Percentiles rank a stretch among this genome's conserved stretches.
Conservation (phyloP, 306 rosid genomes). For the Heteromeles arbutifolia region DNA sequence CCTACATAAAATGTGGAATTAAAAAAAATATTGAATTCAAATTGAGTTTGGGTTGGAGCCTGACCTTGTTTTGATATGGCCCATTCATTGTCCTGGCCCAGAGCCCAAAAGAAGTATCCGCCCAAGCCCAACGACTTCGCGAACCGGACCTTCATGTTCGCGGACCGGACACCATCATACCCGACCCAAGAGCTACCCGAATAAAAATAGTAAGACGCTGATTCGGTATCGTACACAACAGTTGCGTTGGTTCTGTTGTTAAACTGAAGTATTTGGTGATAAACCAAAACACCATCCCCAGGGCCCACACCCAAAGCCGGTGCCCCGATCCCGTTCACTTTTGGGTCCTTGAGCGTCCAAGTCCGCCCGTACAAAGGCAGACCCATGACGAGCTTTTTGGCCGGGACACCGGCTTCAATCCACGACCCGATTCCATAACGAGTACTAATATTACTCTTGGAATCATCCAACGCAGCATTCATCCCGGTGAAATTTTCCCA, state of each 20-base stretch:
- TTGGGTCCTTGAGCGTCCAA: constrained; percentile 47
- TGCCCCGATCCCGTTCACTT: constrained; percentile 38
- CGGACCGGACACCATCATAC: constrained; percentile 58
- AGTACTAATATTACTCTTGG: constrained; percentile 38
- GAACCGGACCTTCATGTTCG: constrained; percentile 36
- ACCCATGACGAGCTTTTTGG: constrained; percentile 57
- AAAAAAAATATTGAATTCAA: no score
- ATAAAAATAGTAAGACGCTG: constrained; percentile 52
- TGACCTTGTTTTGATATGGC: constrained; percentile 49
- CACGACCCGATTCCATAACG: constrained; percentile 53
- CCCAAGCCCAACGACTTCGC: constrained; percentile 39
- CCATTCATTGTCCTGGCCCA: constrained; percentile 66
- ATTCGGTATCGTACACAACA: constrained; percentile 40
- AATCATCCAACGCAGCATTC: constrained; percentile 45
- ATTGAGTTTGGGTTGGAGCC: not conserved
- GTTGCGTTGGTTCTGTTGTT: constrained; percentile 23
- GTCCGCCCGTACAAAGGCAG: constrained; percentile 60
- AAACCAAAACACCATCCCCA: constrained; percentile 39
- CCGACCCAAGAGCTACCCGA: constrained; percentile 59
- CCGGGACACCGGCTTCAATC: constrained; percentile 51
- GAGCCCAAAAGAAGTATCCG: constrained; percentile 89
- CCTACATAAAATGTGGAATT: not conserved
- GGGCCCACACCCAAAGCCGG: constrained; percentile 45
- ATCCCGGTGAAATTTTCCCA: constrained; percentile 56
- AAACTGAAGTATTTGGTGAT: constrained; percentile 35